Conservation (phyloP, 768 basidiomycete species). For the Phallus indusiatus region DNA sequence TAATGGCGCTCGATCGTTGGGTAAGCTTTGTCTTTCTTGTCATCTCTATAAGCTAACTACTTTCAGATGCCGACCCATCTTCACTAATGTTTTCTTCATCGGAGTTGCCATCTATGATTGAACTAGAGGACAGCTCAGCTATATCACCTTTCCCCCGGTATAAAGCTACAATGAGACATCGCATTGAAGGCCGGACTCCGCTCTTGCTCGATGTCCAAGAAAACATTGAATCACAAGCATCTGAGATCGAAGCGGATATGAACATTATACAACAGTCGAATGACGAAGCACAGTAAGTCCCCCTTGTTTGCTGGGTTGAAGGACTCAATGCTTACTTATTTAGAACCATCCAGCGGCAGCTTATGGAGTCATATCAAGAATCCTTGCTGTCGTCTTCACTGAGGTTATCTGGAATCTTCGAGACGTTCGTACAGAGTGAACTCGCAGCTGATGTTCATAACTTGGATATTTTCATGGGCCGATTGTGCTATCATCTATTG, state of each 20-base stretch:
- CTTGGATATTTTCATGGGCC: slow-evolving; percentile 35
- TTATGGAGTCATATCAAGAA: slow-evolving; percentile 39
- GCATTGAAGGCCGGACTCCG: slow-evolving; percentile 56
- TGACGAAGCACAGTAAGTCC: slow-evolving; percentile 35
- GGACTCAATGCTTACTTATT: not conserved
- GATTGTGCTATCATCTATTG: slow-evolving; percentile 39
- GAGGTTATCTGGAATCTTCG: slow-evolving; percentile 33
- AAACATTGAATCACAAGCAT: slow-evolving; percentile 51
- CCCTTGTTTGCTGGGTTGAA: too few species aligned
- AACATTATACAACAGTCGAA: slow-evolving; percentile 33
- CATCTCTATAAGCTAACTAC: slow-evolving; percentile 6
- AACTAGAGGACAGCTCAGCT: slow-evolving; percentile 27
- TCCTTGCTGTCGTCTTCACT: slow-evolving; percentile 40
- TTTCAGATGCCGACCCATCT: slow-evolving; percentile 41
- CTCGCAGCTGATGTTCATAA: slow-evolving; percentile 22
- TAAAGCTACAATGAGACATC: slow-evolving; percentile 47
- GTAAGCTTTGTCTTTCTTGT: slow-evolving; percentile 13
- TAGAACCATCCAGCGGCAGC: slow-evolving; percentile 33
- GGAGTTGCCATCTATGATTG: slow-evolving; percentile 34
- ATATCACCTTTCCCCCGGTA: slow-evolving; percentile 53
- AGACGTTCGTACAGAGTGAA: slow-evolving; percentile 15
- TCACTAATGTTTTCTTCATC: slow-evolving; percentile 48
- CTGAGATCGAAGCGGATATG: slow-evolving; percentile 52
- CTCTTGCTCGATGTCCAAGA: slow-evolving; percentile 48
- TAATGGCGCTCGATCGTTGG: slow-evolving; percentile 23